Evolutionary conservation across 345 rosid species (phyloP), one percentile per base, ranked within the genome.

Genomic region (Corymbia maculata): DNA sequence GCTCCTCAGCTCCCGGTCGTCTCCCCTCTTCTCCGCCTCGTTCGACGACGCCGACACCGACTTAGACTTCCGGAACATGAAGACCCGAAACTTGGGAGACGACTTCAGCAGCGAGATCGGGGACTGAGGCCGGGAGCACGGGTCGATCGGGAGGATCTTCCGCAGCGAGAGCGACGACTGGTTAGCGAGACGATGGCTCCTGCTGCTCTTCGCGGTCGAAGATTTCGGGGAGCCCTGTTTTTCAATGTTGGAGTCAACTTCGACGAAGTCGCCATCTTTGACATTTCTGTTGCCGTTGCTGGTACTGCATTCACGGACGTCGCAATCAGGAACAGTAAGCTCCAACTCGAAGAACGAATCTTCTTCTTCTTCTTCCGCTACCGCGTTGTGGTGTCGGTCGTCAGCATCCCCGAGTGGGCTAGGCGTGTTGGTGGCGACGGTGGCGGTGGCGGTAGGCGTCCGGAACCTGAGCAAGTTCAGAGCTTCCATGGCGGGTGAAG

Each of bases 271-370:
- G 64, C 28, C 91, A 91, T 28, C 87, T 88, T 61, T 52, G 85
- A 88, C 61, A 7, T 49, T 79, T 86, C 86, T 89, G 92, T 30
- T 87, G 88, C 88, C 24, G 88, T 32, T 45, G 86, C 55, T 49
- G 47, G 53, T 88, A 55, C 86, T 87, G 90, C 59, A 80, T 55
- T 86, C 79, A 21, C 53, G 89, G 52, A 59, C 79, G 90, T 92
- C 91, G 88, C 85, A 86, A 66, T 91, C 93, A 66, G 94, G 92
- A 36, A 93, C 93, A 90, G 97, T 89, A 85, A 97, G 94, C 92
- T 97, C 96, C 88, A 97, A 89, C 87, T 97, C 99, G 89, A 96
- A 94, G 93, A 96, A 96, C 1, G 99, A 96, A 87, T 97, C 99
- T 7, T 97, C 99, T 79, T 91, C 99, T 86, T 89, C 94, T 2